Evolutionary conservation across 108 stramenopile genomes (phyloP).

Genomic region (Schizochytrium sp.): DNA sequence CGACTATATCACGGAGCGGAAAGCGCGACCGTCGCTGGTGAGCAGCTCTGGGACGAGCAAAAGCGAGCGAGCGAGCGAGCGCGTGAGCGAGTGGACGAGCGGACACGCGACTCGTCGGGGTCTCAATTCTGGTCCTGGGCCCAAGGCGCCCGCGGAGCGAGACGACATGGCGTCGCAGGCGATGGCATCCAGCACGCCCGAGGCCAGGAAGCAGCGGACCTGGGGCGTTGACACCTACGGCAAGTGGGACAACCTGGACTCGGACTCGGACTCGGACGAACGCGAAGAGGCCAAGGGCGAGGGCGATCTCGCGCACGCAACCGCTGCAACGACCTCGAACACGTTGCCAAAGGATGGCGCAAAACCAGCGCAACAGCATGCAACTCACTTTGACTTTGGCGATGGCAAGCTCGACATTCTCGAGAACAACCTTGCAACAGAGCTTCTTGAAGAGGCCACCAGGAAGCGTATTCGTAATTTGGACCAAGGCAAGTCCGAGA

Average conservation of each 20-base stretch:
- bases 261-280: background rate
- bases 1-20: no score
- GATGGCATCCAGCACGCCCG: background rate
- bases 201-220: background rate
- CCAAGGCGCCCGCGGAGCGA: no score
- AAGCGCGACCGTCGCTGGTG: no score
- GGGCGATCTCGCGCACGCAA: no score
- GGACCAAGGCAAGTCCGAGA: background rate
- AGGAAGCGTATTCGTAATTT: background rate
- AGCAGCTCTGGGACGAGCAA: no score
- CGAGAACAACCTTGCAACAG: background rate
- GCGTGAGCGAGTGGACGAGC: no score
- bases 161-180: no score
- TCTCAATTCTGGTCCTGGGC: no score
- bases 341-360: no score
- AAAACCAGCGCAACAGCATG: background rate
- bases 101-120: no score
- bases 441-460: background rate
- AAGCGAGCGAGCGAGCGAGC: no score
- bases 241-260: constrained; percentile 1
- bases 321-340: no score
- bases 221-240: background rate
- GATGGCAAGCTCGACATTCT: background rate
- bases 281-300: background rate
- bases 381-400: background rate